Evolutionary conservation across 2,329 filamentous ascomycete species (phyloP), one percentile per base, ranked within the genome.

Genomic region (Diaporthe caulivora): DNA sequence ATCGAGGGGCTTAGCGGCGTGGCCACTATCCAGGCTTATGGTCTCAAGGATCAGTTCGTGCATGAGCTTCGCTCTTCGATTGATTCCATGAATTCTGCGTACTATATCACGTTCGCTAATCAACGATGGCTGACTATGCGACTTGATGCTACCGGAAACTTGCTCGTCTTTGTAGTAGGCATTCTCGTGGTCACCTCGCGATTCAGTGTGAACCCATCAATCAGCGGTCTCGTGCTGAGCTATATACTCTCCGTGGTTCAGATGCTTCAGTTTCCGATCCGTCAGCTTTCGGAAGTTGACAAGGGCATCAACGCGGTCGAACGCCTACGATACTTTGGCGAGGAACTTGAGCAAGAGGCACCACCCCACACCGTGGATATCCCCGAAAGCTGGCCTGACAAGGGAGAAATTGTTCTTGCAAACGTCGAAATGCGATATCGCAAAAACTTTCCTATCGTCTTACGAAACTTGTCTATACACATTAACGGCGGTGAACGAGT

Each of bases 241-340:
- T 98, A 98, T 82, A 97, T 98, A 80, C 88, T 99, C 24, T 90
- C 93, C 18, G 97, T 98, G 79, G 95, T 97, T 24, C 94, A 97
- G 82, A 95, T 98, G 93, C 92, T 98, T 76, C 95, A 98, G 80
- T 98, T 98, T 83, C 96, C 95, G 1, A 94, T 98, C 24, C 91
- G 96, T 29, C 96, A 98, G 83, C 88, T 98, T 10, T 95, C 96
- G 31, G 96, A 98, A 82, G 95, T 98, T 11, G 96, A 98, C 82
- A 98, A 98, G 83, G 95, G 95, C 80, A 98, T 98, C 96, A 98
- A 98, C 81, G 92, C 95, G 0, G 97, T 97, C 0, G 96, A 98
- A 83, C 92, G 96, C 65, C 87, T 98, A 42, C 92, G 95, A 81
- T 95, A 97, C 85, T 98, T 98, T 81, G 95, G 94, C 71, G 94